Base-by-base conservation (phyloP, 768 basidiomycete genomes). In the Boletus eberwhitei region DNA sequence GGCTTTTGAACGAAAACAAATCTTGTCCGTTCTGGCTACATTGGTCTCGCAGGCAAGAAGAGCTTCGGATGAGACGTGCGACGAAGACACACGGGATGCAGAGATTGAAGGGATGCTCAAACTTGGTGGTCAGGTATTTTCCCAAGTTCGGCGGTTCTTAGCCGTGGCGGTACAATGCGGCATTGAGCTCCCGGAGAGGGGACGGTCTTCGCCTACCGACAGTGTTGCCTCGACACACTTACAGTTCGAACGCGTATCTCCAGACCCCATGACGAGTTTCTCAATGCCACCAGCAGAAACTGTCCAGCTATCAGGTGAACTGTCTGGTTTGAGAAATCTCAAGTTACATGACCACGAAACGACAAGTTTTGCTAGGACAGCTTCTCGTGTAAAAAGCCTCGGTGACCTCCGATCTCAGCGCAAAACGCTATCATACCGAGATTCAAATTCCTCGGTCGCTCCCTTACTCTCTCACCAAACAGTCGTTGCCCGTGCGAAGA, bases 41-140 rank as follows among this genome's bases (percentile, higher is more conserved):
- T 79, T 99, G 36, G 95, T 98, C 13, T 79, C 86, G 2, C 89
- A 91, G 64, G 83, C 92, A 11, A 86, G 83, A 67, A 82, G 77
- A 55, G 85, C 84, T 1, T 86, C 80, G 2, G 79, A 75, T 14
- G 70, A 66, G 16, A 59, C 75, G 0, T 75, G 79, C 12, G 77
- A 76, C 21, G 79, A 77, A 34, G 75, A 79, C 22, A 71, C 66
- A 29, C 79, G 80, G 35, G 76, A 75, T 22, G 59, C 74, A 22
- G 88, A 91, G 64, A 81, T 88, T 14, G 81, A 86, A 49, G 77
- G 75, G 24, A 94, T 97, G 93, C 77, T 96, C 24, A 82, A 84
- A 31, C 77, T 90, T 11, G 89, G 88, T 2, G 84, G 88, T 13
- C 85, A 87, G 59, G 88, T 95, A 2, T 90, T 93, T 61, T 84